Base-by-base conservation (phyloP, 768 basidiomycete genomes). In the Tremella mesenterica region DNA sequence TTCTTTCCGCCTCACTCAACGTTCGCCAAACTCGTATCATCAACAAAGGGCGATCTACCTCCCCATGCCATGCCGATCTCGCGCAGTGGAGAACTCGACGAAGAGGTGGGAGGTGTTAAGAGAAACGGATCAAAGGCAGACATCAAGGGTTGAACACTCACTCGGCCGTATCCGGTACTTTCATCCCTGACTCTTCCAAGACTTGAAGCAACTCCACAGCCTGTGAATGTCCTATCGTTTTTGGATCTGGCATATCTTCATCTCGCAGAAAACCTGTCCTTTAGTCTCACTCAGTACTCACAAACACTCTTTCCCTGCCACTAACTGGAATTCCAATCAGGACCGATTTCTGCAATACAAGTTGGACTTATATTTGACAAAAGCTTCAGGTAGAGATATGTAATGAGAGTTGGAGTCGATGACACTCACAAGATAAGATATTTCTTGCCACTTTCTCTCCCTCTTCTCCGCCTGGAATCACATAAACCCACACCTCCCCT, bases 371-470 rank as follows among this genome's bases (percentile, higher is more conserved):
- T 12, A 36, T 36, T 18, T 27, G 6, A 18, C 14, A 10, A 38
- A 23, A 36, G 18, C 28, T 23, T 16, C n/a, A n/a, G n/a, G n/a
- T n/a, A n/a, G n/a, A n/a, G n/a, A n/a, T n/a, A n/a, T n/a, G n/a
- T n/a, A n/a, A n/a, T n/a, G n/a, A n/a, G n/a, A n/a, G n/a, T n/a
- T n/a, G n/a, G n/a, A n/a, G n/a, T n/a, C 25, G 2, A 14, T 9
- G 38, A 38, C 28, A 44, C 56, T 48, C 26, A 70, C 65, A 27
- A 39, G 49, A 16, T 18, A 65, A 64, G 77, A 61, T 54, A 82
- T 85, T 77, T 46, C 82, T 82, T 3, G 87, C 85, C 66, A 88
- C 83, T 26, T 85, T 75, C 28, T 87, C 70, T 69, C 85, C 83
- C 74, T 65, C 75, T 59, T 67, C 77, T 56, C 63, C 77, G 6